phyloP scores from a whole-genome alignment of 164 flowering plant genomes.

The Liquidambar formosana region DNA sequence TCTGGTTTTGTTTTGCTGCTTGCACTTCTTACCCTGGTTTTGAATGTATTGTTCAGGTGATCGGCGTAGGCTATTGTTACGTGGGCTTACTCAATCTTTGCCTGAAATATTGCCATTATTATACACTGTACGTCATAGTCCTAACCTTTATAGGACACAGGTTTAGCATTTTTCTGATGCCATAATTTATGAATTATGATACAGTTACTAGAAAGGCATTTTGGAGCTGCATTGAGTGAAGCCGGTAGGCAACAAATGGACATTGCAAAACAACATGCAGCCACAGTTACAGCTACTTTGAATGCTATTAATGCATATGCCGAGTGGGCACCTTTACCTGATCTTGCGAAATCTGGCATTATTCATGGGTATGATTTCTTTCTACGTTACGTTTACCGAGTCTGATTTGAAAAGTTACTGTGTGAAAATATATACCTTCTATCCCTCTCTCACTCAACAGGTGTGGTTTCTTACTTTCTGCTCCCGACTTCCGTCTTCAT shows the following conservation, averaged over 20 bases:
- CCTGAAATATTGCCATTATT: constrained; percentile 82
- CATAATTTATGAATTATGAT: constrained; percentile 15
- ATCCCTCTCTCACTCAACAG: constrained; percentile 33
- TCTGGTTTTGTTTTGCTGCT: not conserved
- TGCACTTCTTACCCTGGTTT: constrained; percentile 9
- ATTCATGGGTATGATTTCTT: constrained; percentile 74
- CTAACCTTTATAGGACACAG: not conserved
- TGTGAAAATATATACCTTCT: not conserved
- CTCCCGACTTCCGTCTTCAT: constrained; percentile 89
- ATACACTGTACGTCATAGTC: constrained; percentile 56
- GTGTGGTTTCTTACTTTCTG: constrained; percentile 82
- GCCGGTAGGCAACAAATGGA: constrained; percentile 70
- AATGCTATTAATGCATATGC: constrained; percentile 97
- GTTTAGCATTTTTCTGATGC: constrained; percentile 13
- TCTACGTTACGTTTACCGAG: not conserved
- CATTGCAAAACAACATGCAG: constrained; percentile 88
- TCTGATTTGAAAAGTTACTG: not conserved
- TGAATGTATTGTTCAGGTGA: constrained; percentile 60
- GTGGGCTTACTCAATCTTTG: constrained; percentile 86
- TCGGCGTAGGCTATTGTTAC: constrained; percentile 77
- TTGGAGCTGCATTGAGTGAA: constrained; percentile 87
- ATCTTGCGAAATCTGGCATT: constrained; percentile 84
- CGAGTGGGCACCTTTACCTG: constrained; percentile 94
- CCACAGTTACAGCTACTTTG: constrained; percentile 71
- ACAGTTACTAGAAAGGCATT: constrained; percentile 89